These are phyloP conservation scores for Sporothrix protearum DNA, from an alignment of 2,329 filamentous ascomycete species.

Conservation along the genomic window DNA sequence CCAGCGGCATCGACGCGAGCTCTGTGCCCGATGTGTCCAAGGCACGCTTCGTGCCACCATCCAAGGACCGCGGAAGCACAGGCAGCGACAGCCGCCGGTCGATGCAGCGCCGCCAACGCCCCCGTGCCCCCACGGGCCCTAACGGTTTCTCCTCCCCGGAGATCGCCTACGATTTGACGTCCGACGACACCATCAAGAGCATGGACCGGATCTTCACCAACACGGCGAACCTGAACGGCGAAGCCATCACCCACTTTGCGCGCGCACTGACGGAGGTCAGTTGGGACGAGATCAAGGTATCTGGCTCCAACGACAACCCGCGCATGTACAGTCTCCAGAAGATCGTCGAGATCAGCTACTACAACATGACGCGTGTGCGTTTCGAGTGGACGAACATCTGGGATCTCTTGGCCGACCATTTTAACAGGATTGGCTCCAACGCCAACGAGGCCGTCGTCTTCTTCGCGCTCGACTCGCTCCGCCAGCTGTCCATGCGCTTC, in stretches of 20 bases:
- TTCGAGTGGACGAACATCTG: slow-evolving; percentile 99
- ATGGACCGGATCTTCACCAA: slow-evolving; percentile 97
- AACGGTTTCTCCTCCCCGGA: slow-evolving; percentile 64
- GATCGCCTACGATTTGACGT: slow-evolving; percentile 86
- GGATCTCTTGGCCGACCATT: slow-evolving; percentile 96
- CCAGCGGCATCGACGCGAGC: slow-evolving; percentile 88
- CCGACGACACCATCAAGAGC: slow-evolving; percentile 74
- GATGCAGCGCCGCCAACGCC: slow-evolving; percentile 51
- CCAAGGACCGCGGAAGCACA: slow-evolving; percentile 45
- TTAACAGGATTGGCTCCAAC: slow-evolving; percentile 96
- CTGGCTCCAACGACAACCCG: slow-evolving; percentile 90
- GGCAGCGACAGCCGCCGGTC: slow-evolving; percentile 60
- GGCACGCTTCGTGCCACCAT: slow-evolving; percentile 64
- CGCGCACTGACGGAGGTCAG: slow-evolving; percentile 90
- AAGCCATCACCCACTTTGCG: slow-evolving; percentile 94
- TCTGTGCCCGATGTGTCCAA: slow-evolving; percentile 88
- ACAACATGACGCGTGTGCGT: slow-evolving; percentile 98
- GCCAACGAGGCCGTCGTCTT: slow-evolving; percentile 96
- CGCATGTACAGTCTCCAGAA: slow-evolving; percentile 97
- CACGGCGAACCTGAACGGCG: slow-evolving; percentile 86
- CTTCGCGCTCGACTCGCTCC: slow-evolving; percentile 91
- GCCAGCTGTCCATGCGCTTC: slow-evolving; percentile 96
- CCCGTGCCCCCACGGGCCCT: slow-evolving; percentile 56
- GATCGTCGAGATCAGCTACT: slow-evolving; percentile 97
- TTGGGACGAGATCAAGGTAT: slow-evolving; percentile 98